Conservation (phyloP, 2,329 filamentous ascomycete genomes). For the Ustulina deusta region DNA sequence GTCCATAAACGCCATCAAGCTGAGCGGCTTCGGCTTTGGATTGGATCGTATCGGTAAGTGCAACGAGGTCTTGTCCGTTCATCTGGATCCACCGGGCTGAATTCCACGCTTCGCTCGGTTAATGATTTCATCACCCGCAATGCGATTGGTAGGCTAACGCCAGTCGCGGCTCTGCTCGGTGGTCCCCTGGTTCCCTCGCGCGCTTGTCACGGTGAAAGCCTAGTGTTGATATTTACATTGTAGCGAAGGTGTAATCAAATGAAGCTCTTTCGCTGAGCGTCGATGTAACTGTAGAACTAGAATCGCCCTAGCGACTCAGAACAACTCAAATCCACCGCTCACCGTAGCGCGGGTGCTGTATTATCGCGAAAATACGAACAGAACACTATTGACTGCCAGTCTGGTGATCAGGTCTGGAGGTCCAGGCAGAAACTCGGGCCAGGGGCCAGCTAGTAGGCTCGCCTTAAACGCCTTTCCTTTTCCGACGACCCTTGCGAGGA, state of each 20-base stretch:
- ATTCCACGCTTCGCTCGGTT: constrained; percentile 20
- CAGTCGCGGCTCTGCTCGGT: constrained; percentile 28
- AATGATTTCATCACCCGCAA: constrained; percentile 1
- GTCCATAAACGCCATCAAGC: constrained; percentile 14
- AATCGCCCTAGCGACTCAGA: background rate
- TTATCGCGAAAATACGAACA: constrained; percentile 8
- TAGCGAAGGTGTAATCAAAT: constrained; percentile 16
- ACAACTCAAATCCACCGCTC: constrained; percentile 21
- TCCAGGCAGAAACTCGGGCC: constrained; percentile 1
- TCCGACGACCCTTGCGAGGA: constrained; percentile 26
- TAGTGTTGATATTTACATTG: constrained; percentile 9
- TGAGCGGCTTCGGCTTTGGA: constrained; percentile 16
- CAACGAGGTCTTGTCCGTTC: constrained; percentile 6
- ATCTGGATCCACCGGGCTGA: constrained; percentile 30
- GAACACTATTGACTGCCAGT: background rate
- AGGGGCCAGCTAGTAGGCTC: background rate
- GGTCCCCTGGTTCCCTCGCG: constrained; percentile 12
- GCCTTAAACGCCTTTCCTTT: constrained; percentile 14
- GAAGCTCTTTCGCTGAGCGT: constrained; percentile 35
- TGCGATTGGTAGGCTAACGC: constrained; percentile 28
- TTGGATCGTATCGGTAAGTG: constrained; percentile 17
- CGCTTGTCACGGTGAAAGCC: constrained; percentile 18
- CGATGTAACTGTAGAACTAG: constrained; percentile 26
- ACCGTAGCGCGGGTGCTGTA: constrained; percentile 17
- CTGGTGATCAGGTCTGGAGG: constrained; percentile 2